Conservation (phyloP, 2,329 filamentous ascomycete genomes). For the Purpureocillium lavendulum region DNA sequence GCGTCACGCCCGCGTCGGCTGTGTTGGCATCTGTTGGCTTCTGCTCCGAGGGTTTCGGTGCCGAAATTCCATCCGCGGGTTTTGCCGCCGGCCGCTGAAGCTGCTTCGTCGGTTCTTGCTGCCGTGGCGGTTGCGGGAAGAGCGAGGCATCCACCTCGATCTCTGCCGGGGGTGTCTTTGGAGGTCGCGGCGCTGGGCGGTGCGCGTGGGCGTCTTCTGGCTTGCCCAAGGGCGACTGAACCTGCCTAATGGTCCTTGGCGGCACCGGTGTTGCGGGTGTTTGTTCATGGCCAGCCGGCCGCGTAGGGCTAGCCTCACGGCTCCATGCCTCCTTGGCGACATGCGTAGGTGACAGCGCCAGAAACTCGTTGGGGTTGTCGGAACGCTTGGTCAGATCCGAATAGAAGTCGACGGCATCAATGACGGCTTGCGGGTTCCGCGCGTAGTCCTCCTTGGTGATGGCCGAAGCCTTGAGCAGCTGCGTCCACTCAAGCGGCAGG, state of each 20-base stretch:
- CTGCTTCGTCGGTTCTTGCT: too few species aligned
- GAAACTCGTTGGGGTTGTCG: conserved; percentile 61
- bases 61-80: conserved; percentile 74
- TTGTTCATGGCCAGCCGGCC: conserved; percentile 46
- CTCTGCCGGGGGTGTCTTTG: too few species aligned
- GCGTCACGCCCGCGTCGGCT: conserved; percentile 79
- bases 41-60: conserved; percentile 49
- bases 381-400: conserved; percentile 71
- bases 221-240: too few species aligned
- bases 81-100: conserved; percentile 45
- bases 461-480: conserved; percentile 87
- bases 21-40: conserved; percentile 65
- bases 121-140: too few species aligned
- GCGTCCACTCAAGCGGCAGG: conserved; percentile 92
- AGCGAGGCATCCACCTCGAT: too few species aligned
- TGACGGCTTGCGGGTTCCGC: conserved; percentile 82
- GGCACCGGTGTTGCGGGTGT: conserved; percentile 52
- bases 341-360: conserved; percentile 55
- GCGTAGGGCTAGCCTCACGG: conserved; percentile 34
- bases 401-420: conserved; percentile 79
- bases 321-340: not conserved
- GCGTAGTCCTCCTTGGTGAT: conserved; percentile 99
- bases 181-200: too few species aligned
- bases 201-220: too few species aligned
- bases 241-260: conserved; percentile 46